Base-by-base conservation (phyloP, 2,329 filamentous ascomycete genomes). In the Colletotrichum euphorbiae region DNA sequence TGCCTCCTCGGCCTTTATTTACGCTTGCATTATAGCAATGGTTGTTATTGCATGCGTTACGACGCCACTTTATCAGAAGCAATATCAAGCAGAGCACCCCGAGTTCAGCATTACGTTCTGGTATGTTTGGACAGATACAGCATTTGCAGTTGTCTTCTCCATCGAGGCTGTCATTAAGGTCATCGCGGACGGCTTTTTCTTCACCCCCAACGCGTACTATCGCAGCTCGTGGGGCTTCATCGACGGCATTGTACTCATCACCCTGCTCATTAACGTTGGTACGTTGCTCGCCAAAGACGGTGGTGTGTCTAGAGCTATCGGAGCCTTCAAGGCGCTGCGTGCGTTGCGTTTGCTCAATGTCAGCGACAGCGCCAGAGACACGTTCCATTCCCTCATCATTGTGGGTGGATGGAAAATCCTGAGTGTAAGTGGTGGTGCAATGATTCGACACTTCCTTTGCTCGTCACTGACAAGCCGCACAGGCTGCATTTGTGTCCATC, bases 141-240 rank as follows among this genome's bases (percentile, higher is more conserved):
- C 92, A 6, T 99, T 99, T 77, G 94, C 95, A 2, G 79, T 91
- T 2, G 80, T 99, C 13, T 99, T 99, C 80, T 92, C 91, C 0
- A 76, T 93, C 6, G 96, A 99, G 79, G 93, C 94, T 0, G 75
- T 90, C 6, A 94, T 99, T 81, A 99, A 99, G 78, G 90, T 97
- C 62, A 89, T 99, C 73, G 96, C 96, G 0, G 96, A 99, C 80
- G 96, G 96, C 7, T 92, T 97, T 74, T 92, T 98, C 77, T 98
- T 93, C 89, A 98, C 96, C 0, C 96, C 96, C 0, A 98, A 99
- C 79, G 97, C 97, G 3, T 99, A 97, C 77, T 93, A 98, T 77
- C 90, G 96, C 74, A 95, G 95, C 75, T 95, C 94, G 0, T 99
- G 96, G 96, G 97, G 96, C 6, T 90, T 97, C 70, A 98, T 99